Percentiles rank a stretch among this genome's conserved stretches.
phyloP scores from a whole-genome alignment of 257 asterid species.

The Rhazya stricta region DNA sequence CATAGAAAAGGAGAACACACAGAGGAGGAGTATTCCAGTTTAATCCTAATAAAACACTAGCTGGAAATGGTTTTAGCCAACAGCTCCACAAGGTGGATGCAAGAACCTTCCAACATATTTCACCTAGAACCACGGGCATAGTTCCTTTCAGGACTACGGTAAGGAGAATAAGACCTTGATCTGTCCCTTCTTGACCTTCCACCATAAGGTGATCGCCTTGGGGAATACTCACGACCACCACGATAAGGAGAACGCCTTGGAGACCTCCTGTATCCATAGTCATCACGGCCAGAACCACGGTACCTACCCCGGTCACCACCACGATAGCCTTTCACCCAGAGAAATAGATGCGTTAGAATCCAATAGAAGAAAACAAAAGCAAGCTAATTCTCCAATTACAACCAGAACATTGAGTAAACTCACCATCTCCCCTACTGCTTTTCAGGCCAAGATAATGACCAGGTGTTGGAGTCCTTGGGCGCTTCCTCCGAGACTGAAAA shows the following conservation, averaged over 20 bases:
- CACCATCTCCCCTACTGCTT: conserved; percentile 78
- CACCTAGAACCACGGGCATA: conserved; percentile 65
- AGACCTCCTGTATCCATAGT: conserved; percentile 75
- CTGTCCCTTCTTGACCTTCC: conserved; percentile 79
- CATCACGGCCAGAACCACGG: conserved; percentile 71
- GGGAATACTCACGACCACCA: conserved; percentile 40
- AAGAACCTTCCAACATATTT: conserved; percentile 11
- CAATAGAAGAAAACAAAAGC: not conserved
- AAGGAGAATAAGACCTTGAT: conserved; percentile 78
- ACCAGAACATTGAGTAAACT: conserved; percentile 20
- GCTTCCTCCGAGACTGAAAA: conserved; percentile 45
- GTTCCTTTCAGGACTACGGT: conserved; percentile 46
- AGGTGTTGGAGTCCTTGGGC: conserved; percentile 77
- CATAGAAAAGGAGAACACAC: not conserved
- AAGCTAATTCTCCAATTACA: conserved; percentile 5
- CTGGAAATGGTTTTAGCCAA: not conserved
- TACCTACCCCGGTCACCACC: conserved; percentile 57
- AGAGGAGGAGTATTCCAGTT: not conserved
- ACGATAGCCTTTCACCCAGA: conserved; percentile 39
- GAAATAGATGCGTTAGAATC: conserved; percentile 14
- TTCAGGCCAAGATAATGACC: conserved; percentile 97
- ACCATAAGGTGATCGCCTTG: conserved; percentile 55
- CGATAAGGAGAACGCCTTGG: conserved; percentile 58
- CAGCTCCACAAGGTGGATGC: not conserved
- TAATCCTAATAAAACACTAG: not conserved